phyloP scores from a whole-genome alignment of 148 eudicot genomes.

The Salicornia ramosissima region DNA sequence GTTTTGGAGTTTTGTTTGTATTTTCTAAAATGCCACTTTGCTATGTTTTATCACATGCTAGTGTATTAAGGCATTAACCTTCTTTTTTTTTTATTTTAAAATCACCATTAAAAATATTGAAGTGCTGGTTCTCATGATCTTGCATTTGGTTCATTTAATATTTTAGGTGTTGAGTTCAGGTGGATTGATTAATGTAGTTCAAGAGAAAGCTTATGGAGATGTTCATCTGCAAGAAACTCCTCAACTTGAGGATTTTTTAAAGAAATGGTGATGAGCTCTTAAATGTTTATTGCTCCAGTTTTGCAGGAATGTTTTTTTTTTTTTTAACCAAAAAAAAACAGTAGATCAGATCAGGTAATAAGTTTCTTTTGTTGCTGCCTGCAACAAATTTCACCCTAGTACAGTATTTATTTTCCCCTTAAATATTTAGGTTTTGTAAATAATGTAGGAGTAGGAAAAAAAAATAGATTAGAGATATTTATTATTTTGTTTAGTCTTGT shows the following conservation, averaged over 20 bases:
- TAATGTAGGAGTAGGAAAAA: constrained; percentile 4
- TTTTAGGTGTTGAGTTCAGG: constrained; percentile 51
- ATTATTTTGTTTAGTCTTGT: not conserved
- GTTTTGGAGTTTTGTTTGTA: no score
- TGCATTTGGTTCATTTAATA: not conserved
- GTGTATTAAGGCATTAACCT: no score
- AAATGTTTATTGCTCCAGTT: not conserved
- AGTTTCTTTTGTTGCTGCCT: constrained; percentile 17
- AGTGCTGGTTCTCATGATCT: not conserved
- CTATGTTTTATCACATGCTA: no score
- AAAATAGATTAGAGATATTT: not conserved
- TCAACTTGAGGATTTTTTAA: constrained; percentile 32
- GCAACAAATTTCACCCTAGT: constrained; percentile 7
- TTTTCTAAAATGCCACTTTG: no score
- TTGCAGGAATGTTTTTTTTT: no score
- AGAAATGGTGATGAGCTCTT: constrained; percentile 17
- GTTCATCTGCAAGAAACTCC: constrained; percentile 47
- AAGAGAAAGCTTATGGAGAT: constrained; percentile 52
- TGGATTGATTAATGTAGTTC: constrained; percentile 51
- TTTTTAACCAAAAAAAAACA: no score
- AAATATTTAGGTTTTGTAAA: constrained; percentile 8
- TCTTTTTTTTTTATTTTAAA: no score
- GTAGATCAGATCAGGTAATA: constrained; percentile 1
- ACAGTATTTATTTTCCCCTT: not conserved
- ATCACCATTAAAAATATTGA: no score